A percentile compares a stretch with the other conserved stretches of the same genome.
Evolutionary conservation across 2,329 filamentous ascomycete species (phyloP).

Genomic region (Diaporthe sp.): DNA sequence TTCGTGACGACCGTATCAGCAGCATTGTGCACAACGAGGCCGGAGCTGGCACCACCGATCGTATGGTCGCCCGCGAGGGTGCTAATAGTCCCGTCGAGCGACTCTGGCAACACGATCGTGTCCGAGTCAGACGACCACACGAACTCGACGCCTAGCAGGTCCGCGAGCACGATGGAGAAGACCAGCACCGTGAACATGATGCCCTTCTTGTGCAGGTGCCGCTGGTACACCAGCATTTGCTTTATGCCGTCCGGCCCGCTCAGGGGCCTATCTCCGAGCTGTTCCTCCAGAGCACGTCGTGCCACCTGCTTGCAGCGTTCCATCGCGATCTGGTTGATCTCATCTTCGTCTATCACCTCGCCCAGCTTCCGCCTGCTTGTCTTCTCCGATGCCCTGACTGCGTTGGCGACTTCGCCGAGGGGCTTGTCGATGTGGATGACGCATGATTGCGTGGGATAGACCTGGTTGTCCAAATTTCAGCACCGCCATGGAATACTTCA

Average conservation of each 20-base stretch:
- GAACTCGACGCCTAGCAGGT: constrained; percentile 51
- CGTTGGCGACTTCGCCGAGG: constrained; percentile 47
- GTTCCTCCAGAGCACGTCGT: constrained; percentile 15
- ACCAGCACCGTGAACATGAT: constrained; percentile 56
- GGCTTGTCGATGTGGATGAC: constrained; percentile 47
- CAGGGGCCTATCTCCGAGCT: constrained; percentile 1
- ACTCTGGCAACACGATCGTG: constrained; percentile 50
- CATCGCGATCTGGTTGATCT: constrained; percentile 35
- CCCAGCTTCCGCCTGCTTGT: constrained; percentile 10
- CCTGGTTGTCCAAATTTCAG: constrained; percentile 37
- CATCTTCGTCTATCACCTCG: constrained; percentile 20
- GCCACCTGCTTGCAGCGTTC: constrained; percentile 32
- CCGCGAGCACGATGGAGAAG: constrained; percentile 51
- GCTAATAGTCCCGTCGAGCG: constrained; percentile 48
- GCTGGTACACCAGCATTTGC: constrained; percentile 50
- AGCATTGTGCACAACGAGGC: constrained; percentile 52
- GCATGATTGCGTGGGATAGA: constrained; percentile 45
- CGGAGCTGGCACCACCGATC: constrained; percentile 52
- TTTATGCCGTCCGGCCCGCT: constrained; percentile 24
- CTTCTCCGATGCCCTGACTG: constrained; percentile 38
- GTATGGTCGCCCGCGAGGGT: constrained; percentile 50
- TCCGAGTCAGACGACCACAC: constrained; percentile 56
- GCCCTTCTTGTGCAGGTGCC: constrained; percentile 55
- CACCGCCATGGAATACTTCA: background rate
- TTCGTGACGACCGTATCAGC: constrained; percentile 49